Evolutionary conservation across 805 yeast species (phyloP), one percentile per base, ranked within the genome.

Genomic region (Kodamaea laetipori): DNA sequence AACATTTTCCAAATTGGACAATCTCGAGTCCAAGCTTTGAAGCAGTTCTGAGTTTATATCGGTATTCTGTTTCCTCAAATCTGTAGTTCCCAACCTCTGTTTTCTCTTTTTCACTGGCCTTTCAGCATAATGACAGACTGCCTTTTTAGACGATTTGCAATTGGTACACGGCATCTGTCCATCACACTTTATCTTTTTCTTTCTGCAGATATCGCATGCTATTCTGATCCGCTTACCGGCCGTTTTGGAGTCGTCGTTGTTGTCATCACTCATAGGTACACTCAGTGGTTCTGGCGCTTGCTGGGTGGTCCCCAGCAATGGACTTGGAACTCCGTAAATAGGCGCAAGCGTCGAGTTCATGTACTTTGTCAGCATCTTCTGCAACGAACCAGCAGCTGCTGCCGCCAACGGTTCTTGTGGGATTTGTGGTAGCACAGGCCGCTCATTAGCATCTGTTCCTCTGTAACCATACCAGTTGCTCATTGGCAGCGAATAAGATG

Each of bases 191-290:
- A 64, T 61, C 47, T 65, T 65, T 52, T 63, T 63, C 7, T 55
- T 48, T 1, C 71, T 55, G 44, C 71, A 65, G 4, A 52, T 51
- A 35, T 61, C 66, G 47, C 71, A 65, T 11, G 71, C 71, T 2
- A 48, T 45, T 28, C 48, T 37, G 37, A 46, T 48, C 6, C 55
- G 42, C 34, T 50, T 49, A 36, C 46, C 51, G 5, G 19, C n/a
- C 25, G 26, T 15, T n/a, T 32, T 40, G 25, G 33, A 2, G 19
- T 24, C 31, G 6, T 5, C 36, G 33, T 16, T 6, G 25, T 25
- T n/a, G 27, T 35, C 38, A 8, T 35, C 38, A 4, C 16, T 24
- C 18, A 3, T 21, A 24, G 17, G n/a, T n/a, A n/a, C n/a, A n/a
- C n/a, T n/a, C n/a, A n/a, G n/a, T n/a, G n/a, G n/a, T n/a, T n/a